Base-by-base conservation (phyloP, 2,329 filamentous ascomycete genomes). In the Neonectria coccinea region DNA sequence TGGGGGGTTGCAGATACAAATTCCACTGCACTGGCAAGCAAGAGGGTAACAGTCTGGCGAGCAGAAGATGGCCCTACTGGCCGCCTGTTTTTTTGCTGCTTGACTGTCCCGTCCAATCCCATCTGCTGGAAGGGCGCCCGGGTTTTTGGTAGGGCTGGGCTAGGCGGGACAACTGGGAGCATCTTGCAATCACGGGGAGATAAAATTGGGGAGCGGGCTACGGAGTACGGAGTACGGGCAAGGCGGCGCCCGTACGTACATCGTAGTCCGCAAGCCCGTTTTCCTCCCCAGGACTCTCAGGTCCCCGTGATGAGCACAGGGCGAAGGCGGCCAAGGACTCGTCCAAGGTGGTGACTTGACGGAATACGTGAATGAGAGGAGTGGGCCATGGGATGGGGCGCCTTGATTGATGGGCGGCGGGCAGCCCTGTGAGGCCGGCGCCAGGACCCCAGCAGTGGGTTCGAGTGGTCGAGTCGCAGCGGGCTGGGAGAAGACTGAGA, bases 371-470 rank as follows among this genome's bases (percentile, higher is more conserved):
- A 11, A 12, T 31, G 20, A 18, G 29, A 36, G 16, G 29, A 36
- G 16, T 25, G 42, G 18, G 29, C 52, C 22, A 56, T 39, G 53
- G 27, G 25, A 25, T 25, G 45, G 47, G 45, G 47, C 57, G 57
- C 65, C 61, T 64, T 63, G 68, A 48, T 51, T 57, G 60, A 54
- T 45, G 53, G 58, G 59, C 29, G 54, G 45, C 42, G 58, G 53
- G 62, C 70, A 72, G 70, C 70, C 70, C 62, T 72, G 70, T 72
- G 70, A 72, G 68, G 68, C 67, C 69, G 69, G 63, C 61, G 51
- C 62, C 60, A 65, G 59, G n/a, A 25, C 25, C 42, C 31, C 3
- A 36, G 33, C 33, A 12, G 33, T 36, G 5, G 33, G 12, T 11
- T 36, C 31, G 10, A 36, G 31, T 36, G 29, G 29, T 1, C 29